Conservation (phyloP, 2,329 filamentous ascomycete species). For the Ascochyta pisi region DNA sequence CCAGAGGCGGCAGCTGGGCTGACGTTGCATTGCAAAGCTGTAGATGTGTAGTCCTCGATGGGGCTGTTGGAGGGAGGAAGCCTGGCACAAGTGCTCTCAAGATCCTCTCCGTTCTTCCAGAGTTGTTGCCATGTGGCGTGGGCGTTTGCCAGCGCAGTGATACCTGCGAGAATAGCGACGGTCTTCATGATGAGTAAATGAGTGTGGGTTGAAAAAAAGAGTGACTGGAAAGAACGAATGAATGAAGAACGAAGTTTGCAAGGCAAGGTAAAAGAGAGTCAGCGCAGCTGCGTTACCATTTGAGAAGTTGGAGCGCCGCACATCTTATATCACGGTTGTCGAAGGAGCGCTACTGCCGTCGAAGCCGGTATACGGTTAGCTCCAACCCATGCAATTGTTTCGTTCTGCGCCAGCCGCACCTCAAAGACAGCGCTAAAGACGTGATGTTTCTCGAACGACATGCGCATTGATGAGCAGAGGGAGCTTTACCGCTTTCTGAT, state of each 20-base stretch:
- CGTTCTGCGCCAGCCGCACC: slow-evolving; percentile 34
- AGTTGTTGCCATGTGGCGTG: slow-evolving; percentile 42
- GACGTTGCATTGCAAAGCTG: slow-evolving; percentile 40
- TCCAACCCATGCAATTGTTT: slow-evolving; percentile 31
- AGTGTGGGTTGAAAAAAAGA: slow-evolving; percentile 22
- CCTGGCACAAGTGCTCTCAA: slow-evolving; percentile 39
- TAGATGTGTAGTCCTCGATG: slow-evolving; percentile 40
- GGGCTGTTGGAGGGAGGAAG: slow-evolving; percentile 38
- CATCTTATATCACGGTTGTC: slow-evolving; percentile 30
- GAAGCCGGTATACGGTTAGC: slow-evolving; percentile 24
- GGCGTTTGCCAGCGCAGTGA: slow-evolving; percentile 36
- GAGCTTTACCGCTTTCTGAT: slow-evolving; percentile 20
- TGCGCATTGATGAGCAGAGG: slow-evolving; percentile 29
- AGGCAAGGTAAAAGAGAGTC: slow-evolving; percentile 36
- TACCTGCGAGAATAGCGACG: slow-evolving; percentile 34
- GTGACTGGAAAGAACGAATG: slow-evolving; percentile 33
- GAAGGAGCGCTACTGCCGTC: slow-evolving; percentile 24
- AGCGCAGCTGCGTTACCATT: slow-evolving; percentile 40
- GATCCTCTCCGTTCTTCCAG: slow-evolving; percentile 41
- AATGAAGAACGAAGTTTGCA: slow-evolving; percentile 31
- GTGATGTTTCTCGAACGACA: slow-evolving; percentile 29
- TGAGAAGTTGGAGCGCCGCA: slow-evolving; percentile 10
- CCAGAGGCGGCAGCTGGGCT: slow-evolving; percentile 34
- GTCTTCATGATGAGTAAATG: slow-evolving; percentile 35
- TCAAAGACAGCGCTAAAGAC: slow-evolving; percentile 24